These are phyloP conservation scores for Fusarium albidum DNA, from an alignment of 2,329 filamentous ascomycete species.

Conservation along the genomic window DNA sequence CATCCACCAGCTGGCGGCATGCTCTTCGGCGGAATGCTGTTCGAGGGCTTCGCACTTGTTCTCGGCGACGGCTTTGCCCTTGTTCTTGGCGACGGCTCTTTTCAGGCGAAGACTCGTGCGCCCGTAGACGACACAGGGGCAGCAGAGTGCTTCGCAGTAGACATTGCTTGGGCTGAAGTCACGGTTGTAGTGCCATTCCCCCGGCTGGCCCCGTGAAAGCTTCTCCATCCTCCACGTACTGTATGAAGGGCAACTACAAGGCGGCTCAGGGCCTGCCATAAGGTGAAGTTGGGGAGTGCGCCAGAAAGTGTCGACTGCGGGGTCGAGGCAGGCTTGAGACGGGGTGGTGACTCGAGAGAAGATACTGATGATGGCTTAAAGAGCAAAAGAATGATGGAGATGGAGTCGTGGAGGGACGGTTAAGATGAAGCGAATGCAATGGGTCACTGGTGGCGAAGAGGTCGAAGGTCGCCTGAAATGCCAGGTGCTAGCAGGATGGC, in stretches of 20 bases:
- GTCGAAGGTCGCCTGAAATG: background rate
- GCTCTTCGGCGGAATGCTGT: too few species aligned
- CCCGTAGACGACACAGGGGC: slow-evolving; percentile 16
- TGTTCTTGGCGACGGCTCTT: background rate
- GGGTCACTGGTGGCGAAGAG: slow-evolving; percentile 1
- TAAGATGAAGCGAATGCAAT: background rate
- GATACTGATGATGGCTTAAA: background rate
- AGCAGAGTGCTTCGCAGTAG: background rate
- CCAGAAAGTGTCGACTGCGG: too few species aligned
- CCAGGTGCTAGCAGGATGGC: too few species aligned
- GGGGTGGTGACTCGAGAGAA: background rate
- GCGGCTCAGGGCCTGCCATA: too few species aligned
- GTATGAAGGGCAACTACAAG: too few species aligned
- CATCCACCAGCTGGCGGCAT: background rate
- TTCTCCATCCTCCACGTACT: background rate
- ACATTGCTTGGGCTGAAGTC: background rate
- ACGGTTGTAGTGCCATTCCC: slow-evolving; percentile 4
- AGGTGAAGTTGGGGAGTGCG: background rate
- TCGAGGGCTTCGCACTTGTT: background rate
- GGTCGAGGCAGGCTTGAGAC: too few species aligned
- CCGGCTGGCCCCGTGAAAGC: background rate
- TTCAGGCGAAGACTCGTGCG: slow-evolving; percentile 10
- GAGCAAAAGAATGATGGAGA: slow-evolving; percentile 2
- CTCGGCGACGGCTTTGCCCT: slow-evolving; percentile 3
- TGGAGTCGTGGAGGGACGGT: background rate